Evolutionary conservation across 75 land plant species (phyloP).

Genomic region (Sequoiadendron giganteum): DNA sequence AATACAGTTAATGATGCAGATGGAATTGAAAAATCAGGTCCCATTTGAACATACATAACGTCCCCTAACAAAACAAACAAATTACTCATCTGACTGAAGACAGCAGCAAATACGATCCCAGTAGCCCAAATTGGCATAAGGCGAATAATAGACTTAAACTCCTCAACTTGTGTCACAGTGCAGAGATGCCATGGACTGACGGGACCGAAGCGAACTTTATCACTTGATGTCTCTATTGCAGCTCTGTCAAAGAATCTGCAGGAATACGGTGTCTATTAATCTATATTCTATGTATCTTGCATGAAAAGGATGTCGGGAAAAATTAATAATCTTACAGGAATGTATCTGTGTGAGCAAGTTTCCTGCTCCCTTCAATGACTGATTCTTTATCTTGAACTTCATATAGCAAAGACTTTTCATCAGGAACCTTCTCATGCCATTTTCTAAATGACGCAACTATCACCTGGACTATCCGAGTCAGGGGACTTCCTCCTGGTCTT

Average conservation of each 20-base stretch:
- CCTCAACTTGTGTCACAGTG: constrained; percentile 76
- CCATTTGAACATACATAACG: constrained; percentile 40
- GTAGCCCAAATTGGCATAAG: constrained; percentile 57
- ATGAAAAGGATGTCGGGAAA: not conserved
- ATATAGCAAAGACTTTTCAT: constrained; percentile 27
- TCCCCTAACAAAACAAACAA: constrained; percentile 61
- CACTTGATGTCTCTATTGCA: constrained; percentile 27
- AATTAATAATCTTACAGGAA: constrained; percentile 20
- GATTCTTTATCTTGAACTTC: constrained; percentile 27
- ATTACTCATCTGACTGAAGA: constrained; percentile 48
- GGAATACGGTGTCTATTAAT: not conserved
- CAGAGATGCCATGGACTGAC: constrained; percentile 47
- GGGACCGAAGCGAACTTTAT: constrained; percentile 5
- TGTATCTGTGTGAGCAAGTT: constrained; percentile 34
- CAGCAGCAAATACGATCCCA: constrained; percentile 44
- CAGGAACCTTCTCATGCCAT: constrained; percentile 10
- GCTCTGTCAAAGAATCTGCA: constrained; percentile 56
- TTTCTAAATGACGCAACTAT: constrained; percentile 34
- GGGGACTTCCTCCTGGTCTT: constrained; percentile 50
- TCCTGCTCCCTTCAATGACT: constrained; percentile 34
- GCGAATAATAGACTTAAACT: constrained; percentile 49
- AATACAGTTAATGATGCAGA: constrained; percentile 49
- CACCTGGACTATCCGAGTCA: constrained; percentile 48
- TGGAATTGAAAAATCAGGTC: constrained; percentile 40
- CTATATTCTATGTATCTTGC: not conserved